Conservation (phyloP, 108 stramenopile species). For the Cyclotella kingstonii region DNA sequence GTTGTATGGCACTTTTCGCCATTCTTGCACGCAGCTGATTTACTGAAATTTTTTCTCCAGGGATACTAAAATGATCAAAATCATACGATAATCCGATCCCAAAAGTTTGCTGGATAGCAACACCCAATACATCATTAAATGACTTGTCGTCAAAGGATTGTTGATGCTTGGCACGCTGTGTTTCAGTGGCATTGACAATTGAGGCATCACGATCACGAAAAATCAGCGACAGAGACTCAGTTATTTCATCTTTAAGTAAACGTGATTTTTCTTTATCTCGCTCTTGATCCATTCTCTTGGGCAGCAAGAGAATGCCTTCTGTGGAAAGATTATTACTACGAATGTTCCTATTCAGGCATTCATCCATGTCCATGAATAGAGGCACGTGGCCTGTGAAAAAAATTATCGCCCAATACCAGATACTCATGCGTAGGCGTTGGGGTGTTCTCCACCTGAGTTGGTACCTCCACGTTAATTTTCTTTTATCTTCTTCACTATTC, state of each 20-base stretch:
- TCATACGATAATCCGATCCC: slow-evolving; percentile 76
- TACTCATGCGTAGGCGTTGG: slow-evolving; percentile 39
- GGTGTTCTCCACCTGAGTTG: slow-evolving; percentile 61
- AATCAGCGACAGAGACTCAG: slow-evolving; percentile 43
- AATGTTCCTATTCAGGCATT: slow-evolving; percentile 26
- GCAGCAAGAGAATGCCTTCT: slow-evolving; percentile 25
- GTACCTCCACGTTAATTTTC: slow-evolving; percentile 52
- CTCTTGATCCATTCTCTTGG: background rate
- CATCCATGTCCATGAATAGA: slow-evolving; percentile 34
- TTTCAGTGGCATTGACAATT: slow-evolving; percentile 30
- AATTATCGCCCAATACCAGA: slow-evolving; percentile 23
- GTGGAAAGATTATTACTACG: slow-evolving; percentile 37
- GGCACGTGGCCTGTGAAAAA: slow-evolving; percentile 41
- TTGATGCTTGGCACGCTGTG: slow-evolving; percentile 35
- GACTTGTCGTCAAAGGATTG: slow-evolving; percentile 40
- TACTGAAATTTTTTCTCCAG: slow-evolving; percentile 43
- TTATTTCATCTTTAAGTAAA: slow-evolving; percentile 23
- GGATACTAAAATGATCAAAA: slow-evolving; percentile 63
- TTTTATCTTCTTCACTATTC: slow-evolving; percentile 2
- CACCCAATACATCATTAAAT: slow-evolving; percentile 72
- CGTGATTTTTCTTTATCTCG: slow-evolving; percentile 16
- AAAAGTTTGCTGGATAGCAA: slow-evolving; percentile 74
- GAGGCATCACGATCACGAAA: slow-evolving; percentile 45
- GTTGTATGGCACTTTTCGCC: slow-evolving; percentile 77
- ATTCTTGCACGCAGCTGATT: slow-evolving; percentile 72